Base-by-base conservation (phyloP, 768 basidiomycete genomes). In the Infundibulicybe gibba region DNA sequence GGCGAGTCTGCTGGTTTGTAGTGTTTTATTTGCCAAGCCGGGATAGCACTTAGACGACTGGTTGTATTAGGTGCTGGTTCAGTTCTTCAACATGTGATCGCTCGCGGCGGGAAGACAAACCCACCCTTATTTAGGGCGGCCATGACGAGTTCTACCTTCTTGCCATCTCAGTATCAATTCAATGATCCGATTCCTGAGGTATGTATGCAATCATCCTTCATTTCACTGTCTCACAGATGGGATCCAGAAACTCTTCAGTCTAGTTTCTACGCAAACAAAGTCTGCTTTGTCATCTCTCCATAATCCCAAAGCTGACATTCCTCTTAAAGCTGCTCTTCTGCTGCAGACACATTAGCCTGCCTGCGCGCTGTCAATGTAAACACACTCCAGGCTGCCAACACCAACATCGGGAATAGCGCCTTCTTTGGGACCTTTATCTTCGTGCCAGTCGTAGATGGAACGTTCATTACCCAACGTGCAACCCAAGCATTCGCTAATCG, bases 1-100 rank as follows among this genome's bases (percentile, higher is more conserved):
- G 80, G 80, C 1, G 71, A 83, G 56, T 77, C 74, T 5, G 79
- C 78, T 11, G 80, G 79, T 51, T 44, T 8, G n/a, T 16, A 32
- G 20, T 15, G 20, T n/a, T 37, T 14, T 30, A 30, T 12, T 12
- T 38, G 6, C 8, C n/a, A n/a, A 15, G 14, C 12, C 21, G 16
- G 37, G n/a, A n/a, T n/a, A n/a, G n/a, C n/a, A n/a, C n/a, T n/a
- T 33, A 8, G 21, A 13, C 15, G 43, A 6, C 4, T 17, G n/a
- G 12, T 14, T 41, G 40, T 3, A 17, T 34, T 49, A 70, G 71
- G 72, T 44, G 77, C 70, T 17, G 76, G 75, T 1, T 77, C 76
- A 1, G 75, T 78, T 8, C 17, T 79, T 3, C 76, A 78, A 44
- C 77, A 79, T 30, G 31, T 77, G 2, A 55, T 77, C 17, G 77